Evolutionary conservation across 1,284 basidiomycete genomes (phyloP).

Genomic region (Cutaneotrichosporon sp.): DNA sequence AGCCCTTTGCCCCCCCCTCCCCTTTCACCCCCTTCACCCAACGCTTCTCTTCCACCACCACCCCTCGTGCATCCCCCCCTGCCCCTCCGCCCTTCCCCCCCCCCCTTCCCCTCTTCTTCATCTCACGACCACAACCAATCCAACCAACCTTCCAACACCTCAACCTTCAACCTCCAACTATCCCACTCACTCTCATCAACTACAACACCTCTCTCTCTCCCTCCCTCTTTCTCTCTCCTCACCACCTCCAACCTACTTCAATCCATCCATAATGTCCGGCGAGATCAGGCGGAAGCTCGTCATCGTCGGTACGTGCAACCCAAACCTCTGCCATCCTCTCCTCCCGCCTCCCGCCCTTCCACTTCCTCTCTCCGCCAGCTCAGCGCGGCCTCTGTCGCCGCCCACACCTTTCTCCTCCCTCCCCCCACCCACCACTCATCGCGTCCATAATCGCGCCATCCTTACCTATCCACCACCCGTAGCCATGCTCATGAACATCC

Average conservation of each 20-base stretch:
- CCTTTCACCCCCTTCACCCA: not conserved
- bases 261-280: conserved; percentile 35
- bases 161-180: not conserved
- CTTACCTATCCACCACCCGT: not conserved
- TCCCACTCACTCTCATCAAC: not conserved
- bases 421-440: not conserved
- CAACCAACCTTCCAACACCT: not conserved
- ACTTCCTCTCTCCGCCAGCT: not conserved
- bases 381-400: not conserved
- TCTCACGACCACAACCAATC: not conserved
- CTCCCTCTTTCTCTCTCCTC: too few relatives aligned
- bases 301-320: conserved; percentile 46
- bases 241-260: not conserved
- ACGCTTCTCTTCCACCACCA: not conserved
- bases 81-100: not conserved
- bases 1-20: too few relatives aligned
- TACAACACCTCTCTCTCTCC: not conserved
- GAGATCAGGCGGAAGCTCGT: conserved; percentile 51
- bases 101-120: not conserved
- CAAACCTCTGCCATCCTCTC: too few relatives aligned
- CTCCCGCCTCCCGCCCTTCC: not conserved
- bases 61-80: not conserved
- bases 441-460: not conserved
- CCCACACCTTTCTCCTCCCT: not conserved
- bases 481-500: too few relatives aligned